Evolutionary conservation across 345 rosid genomes (phyloP), one percentile per base, ranked within the genome.

Genomic region (Camelina hispida): DNA sequence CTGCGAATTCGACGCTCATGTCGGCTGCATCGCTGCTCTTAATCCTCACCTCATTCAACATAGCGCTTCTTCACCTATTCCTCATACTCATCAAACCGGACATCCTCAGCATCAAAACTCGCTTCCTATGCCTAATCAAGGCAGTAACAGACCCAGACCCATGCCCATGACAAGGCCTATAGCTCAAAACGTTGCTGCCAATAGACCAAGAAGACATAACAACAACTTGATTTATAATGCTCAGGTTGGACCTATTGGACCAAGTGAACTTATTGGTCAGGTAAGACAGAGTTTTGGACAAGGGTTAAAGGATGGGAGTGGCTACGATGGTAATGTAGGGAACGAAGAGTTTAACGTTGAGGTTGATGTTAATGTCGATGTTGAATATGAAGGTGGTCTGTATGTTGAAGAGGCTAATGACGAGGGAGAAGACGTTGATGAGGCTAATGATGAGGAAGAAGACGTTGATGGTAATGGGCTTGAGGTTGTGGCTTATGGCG

Each of bases 1-100:
- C 0, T 89, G 91, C 56, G 84, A 80, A 68, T 89, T 89, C 16
- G 91, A 87, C 35, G 87, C 86, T 35, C 95, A 87, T 65, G 11
- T 89, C 50, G 80, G 73, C 28, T 89, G 95, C 37, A 50, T 77
- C 47, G 48, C 17, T 16, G 34, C 56, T 43, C 28, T n/a, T 37
- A 75, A 64, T 32, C 66, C 57, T 47, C 63, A 68, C 20, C 79
- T 62, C 47, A 54, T 78, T 69, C 85, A 75, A 54, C 78, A 73
- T 30, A 14, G 59, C 55, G 44, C 5, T 61, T 74, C 83, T 14
- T 67, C 62, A 56, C 83, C 83, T 43, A 37, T 17, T 59, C 56
- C 38, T 46, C 46, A 58, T 65, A 17, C 37, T 46, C 69, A 53
- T 62, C 54, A 60, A 47, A 34, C 23, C 0, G 30, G 56, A 42